phyloP scores from a whole-genome alignment of 441 rosid species.

The Adansonia grandidieri region DNA sequence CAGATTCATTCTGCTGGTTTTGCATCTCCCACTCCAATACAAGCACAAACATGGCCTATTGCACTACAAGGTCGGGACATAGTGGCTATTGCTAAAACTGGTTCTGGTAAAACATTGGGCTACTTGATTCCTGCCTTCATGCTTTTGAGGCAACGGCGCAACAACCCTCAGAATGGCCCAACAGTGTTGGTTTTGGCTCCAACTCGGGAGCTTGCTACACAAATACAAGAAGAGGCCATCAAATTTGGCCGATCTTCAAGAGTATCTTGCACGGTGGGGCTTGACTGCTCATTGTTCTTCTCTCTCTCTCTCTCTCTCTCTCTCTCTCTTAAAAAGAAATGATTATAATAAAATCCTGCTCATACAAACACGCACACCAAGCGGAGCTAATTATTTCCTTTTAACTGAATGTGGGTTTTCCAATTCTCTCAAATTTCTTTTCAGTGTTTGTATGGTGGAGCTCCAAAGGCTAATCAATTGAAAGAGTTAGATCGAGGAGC shows the following conservation, averaged over 20 bases:
- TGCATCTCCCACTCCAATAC: conserved; percentile 87
- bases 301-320: not conserved
- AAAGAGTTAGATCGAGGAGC: conserved; percentile 84
- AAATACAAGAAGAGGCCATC: conserved; percentile 84
- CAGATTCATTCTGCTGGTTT: conserved; percentile 94
- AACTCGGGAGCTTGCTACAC: conserved; percentile 95
- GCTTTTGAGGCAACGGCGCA: conserved; percentile 65
- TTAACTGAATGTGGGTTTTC: conserved; percentile 25
- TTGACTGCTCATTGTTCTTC: not conserved
- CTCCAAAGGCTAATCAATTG: conserved; percentile 87
- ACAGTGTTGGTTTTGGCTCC: conserved; percentile 92
- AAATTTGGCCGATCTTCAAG: conserved; percentile 89
- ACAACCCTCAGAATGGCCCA: conserved; percentile 82
- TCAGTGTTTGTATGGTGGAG: conserved; percentile 99
- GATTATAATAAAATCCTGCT: not conserved
- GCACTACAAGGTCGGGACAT: conserved; percentile 84
- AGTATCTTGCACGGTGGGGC: conserved; percentile 84
- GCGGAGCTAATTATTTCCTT: conserved; percentile 1
- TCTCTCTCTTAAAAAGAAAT: not conserved
- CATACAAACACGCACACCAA: not conserved
- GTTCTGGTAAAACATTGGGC: conserved; percentile 98
- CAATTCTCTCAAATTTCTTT: conserved; percentile 27
- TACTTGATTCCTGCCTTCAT: conserved; percentile 89
- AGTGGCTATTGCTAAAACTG: conserved; percentile 97
- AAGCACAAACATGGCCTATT: conserved; percentile 99